phyloP scores from a whole-genome alignment of 805 yeast genomes.

The Myxozyma mucilagina region DNA sequence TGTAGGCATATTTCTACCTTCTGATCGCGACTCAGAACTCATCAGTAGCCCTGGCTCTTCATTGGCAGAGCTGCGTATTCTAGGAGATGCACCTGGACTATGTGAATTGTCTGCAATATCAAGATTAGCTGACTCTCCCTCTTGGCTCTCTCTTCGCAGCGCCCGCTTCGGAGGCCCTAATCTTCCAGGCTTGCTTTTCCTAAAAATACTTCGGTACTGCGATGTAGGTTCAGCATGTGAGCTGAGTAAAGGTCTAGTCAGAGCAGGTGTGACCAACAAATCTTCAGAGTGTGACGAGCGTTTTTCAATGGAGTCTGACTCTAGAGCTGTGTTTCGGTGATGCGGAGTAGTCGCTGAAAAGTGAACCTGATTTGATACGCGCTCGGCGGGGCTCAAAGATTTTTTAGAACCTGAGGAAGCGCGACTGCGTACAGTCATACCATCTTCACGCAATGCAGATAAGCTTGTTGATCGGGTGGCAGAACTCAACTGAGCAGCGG shows the following conservation, averaged over 20 bases:
- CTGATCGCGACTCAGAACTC: no score
- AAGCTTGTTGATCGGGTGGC: background rate
- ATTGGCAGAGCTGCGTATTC: background rate
- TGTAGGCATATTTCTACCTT: no score
- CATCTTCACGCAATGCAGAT: background rate
- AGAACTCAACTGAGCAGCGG: conserved; percentile 19
- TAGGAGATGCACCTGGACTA: conserved; percentile 9
- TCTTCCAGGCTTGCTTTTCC: conserved; percentile 38
- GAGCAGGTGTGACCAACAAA: conserved; percentile 21
- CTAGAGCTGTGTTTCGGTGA: background rate
- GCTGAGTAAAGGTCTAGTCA: conserved; percentile 25
- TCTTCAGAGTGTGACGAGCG: background rate
- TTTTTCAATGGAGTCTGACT: background rate
- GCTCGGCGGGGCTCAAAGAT: background rate
- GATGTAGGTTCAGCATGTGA: conserved; percentile 29
- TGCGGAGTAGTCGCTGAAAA: background rate
- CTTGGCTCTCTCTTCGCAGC: conserved; percentile 28
- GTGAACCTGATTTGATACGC: background rate
- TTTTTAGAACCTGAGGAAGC: background rate
- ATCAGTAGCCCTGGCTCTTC: background rate
- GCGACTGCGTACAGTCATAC: background rate
- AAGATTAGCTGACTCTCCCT: conserved; percentile 10
- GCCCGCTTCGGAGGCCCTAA: conserved; percentile 45
- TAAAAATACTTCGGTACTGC: conserved; percentile 38
- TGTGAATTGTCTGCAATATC: background rate